Evolutionary conservation across 495 filamentous ascomycete species (phyloP).

Genomic region (Immersiella caudata): DNA sequence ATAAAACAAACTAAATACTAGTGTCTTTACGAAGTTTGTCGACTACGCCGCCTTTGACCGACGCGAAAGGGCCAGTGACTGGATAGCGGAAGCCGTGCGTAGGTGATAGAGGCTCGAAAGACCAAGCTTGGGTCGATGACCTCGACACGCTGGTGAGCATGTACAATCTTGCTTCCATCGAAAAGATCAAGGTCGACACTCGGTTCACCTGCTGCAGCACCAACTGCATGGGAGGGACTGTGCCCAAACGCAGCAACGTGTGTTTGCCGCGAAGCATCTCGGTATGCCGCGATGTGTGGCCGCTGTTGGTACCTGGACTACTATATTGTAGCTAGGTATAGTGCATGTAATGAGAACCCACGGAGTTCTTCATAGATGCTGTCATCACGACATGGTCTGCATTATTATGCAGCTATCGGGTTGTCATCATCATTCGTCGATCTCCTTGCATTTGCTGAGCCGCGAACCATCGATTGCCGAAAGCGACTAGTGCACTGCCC

Average conservation of each 20-base stretch:
- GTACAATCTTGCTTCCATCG: no score
- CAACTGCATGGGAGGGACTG: neutral
- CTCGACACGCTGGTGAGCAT: no score
- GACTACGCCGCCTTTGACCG: conserved; percentile 13
- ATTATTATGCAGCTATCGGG: conserved; percentile 9
- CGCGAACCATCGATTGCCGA: neutral
- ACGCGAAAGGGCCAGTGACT: no score
- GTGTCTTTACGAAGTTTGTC: conserved; percentile 2
- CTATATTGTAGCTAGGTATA: neutral
- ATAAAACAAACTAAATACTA: conserved; percentile 7
- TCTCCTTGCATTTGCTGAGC: neutral
- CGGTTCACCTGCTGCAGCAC: no score
- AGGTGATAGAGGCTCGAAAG: no score
- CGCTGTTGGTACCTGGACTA: neutral
- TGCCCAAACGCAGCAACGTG: conserved; percentile 5
- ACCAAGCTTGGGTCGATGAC: no score
- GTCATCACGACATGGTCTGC: neutral
- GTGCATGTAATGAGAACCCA: neutral
- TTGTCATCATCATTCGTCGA: conserved; percentile 4
- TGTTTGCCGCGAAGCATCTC: conserved; percentile 8
- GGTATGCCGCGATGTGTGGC: no score
- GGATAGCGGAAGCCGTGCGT: no score
- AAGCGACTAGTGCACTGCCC: no score
- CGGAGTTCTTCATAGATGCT: conserved; percentile 1
- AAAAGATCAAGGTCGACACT: no score